A percentile compares a stretch with the other conserved stretches of the same genome.
phyloP scores from a whole-genome alignment of 352 stramenopile genomes.

The Pythium sukuiense region DNA sequence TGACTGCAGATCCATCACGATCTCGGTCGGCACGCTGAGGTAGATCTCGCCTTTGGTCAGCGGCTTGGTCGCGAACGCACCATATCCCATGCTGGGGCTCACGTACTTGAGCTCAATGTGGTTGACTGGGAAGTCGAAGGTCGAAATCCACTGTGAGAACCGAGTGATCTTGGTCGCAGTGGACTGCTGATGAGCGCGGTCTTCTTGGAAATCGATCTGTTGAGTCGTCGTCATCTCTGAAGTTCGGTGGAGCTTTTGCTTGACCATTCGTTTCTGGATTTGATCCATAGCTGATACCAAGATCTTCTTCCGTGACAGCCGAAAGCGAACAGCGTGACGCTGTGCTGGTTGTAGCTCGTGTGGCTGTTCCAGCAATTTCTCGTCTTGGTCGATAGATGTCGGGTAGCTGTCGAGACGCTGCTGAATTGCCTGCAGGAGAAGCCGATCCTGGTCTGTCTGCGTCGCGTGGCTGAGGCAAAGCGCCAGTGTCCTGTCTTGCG shows the following conservation, averaged over 20 bases:
- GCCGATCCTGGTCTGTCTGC: not conserved
- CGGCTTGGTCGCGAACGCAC: constrained; percentile 56
- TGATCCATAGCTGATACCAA: constrained; percentile 28
- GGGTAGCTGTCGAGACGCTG: constrained; percentile 30
- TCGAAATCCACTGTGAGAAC: constrained; percentile 37
- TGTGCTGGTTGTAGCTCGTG: not conserved
- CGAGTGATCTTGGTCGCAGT: constrained; percentile 10
- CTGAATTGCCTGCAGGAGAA: constrained; percentile 12
- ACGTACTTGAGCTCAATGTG: constrained; percentile 60
- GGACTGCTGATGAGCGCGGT: not conserved
- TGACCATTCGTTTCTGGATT: constrained; percentile 10
- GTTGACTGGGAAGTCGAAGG: constrained; percentile 39
- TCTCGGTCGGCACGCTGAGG: constrained; percentile 62
- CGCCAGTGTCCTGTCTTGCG: constrained; percentile 23
- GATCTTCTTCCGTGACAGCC: constrained; percentile 55
- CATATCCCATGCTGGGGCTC: constrained; percentile 53
- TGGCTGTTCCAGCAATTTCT: constrained; percentile 1
- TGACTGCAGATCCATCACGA: constrained; percentile 72
- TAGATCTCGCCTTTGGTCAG: constrained; percentile 70
- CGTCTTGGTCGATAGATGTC: constrained; percentile 47
- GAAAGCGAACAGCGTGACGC: constrained; percentile 42
- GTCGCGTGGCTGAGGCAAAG: constrained; percentile 34
- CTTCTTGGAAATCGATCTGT: not conserved
- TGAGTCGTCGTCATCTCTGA: not conserved
- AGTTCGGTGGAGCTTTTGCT: not conserved